These are phyloP conservation scores for Knoxia roxburghii DNA, from an alignment of 257 asterid genomes.

Conservation along the genomic window DNA sequence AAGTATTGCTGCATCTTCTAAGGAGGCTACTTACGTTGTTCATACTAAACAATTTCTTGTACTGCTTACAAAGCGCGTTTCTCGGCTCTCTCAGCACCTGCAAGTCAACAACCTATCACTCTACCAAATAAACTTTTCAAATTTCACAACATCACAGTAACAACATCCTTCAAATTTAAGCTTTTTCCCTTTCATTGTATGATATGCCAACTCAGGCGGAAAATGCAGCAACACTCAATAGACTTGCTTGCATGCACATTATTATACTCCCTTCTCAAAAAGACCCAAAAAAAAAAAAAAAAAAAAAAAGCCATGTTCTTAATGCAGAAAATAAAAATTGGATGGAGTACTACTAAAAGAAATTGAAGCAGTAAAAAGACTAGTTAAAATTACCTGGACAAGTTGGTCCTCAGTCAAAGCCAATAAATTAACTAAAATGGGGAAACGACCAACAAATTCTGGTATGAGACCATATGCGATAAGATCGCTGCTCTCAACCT, in stretches of 20 bases:
- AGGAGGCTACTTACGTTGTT: conserved; percentile 50
- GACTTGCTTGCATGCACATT: no score
- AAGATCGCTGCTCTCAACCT: conserved; percentile 96
- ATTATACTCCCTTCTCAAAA: no score
- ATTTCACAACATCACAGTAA: no score
- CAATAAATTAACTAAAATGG: conserved; percentile 80
- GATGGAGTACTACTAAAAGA: neutral
- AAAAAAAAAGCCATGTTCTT: neutral
- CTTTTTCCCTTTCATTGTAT: no score
- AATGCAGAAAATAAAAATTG: no score
- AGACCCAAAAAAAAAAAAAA: no score
- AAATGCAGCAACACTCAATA: no score
- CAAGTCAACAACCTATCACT: conserved; percentile 7
- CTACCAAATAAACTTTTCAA: neutral
- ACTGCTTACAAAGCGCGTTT: conserved; percentile 92
- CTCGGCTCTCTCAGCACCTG: conserved; percentile 82
- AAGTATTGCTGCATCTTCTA: no score
- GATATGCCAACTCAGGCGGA: no score
- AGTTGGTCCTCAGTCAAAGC: conserved; percentile 89
- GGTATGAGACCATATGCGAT: conserved; percentile 90
- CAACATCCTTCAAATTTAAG: neutral
- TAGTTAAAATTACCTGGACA: conserved; percentile 55
- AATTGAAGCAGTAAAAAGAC: conserved; percentile 1
- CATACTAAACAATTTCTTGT: conserved; percentile 77
- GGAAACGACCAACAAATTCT: conserved; percentile 92